phyloP scores from a whole-genome alignment of 2,329 filamentous ascomycete genomes.

The Diaporthe australafricana region DNA sequence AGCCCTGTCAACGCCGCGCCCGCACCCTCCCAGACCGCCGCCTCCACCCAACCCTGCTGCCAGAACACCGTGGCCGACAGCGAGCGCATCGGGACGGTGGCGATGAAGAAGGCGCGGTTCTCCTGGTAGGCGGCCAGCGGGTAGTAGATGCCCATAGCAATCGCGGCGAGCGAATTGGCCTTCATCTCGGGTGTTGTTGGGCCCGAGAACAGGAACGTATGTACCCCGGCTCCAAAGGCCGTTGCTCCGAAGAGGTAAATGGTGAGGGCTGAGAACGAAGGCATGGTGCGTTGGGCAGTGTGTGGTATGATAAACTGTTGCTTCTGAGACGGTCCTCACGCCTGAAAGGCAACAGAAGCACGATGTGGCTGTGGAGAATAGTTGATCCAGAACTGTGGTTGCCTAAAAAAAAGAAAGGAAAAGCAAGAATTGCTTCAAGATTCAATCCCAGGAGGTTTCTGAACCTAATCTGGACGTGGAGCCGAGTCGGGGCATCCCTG shows the following conservation, averaged over 20 bases:
- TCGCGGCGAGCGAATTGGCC: constrained; percentile 42
- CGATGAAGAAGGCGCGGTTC: constrained; percentile 45
- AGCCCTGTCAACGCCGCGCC: constrained; percentile 41
- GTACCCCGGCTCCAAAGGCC: constrained; percentile 14
- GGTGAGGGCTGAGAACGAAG: constrained; percentile 17
- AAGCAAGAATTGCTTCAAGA: too few relatives aligned
- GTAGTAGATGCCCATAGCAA: constrained; percentile 49
- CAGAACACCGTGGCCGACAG: constrained; percentile 45
- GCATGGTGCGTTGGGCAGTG: constrained; percentile 6
- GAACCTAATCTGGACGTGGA: too few relatives aligned
- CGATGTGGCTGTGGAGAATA: background rate
- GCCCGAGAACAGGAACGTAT: background rate
- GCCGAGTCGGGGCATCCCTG: too few relatives aligned
- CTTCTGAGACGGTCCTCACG: background rate
- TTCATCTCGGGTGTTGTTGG: constrained; percentile 16
- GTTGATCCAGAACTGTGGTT: background rate
- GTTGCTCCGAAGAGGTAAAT: constrained; percentile 20
- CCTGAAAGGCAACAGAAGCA: background rate
- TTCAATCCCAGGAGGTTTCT: too few relatives aligned
- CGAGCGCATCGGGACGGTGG: constrained; percentile 47
- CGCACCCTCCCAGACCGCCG: constrained; percentile 46
- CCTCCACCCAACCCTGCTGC: constrained; percentile 43
- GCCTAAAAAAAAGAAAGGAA: too few relatives aligned
- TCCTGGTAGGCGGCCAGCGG: constrained; percentile 47
- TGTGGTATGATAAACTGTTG: background rate